phyloP scores from a whole-genome alignment of 2,329 filamentous ascomycete species.

The Aspergillus sp. region DNA sequence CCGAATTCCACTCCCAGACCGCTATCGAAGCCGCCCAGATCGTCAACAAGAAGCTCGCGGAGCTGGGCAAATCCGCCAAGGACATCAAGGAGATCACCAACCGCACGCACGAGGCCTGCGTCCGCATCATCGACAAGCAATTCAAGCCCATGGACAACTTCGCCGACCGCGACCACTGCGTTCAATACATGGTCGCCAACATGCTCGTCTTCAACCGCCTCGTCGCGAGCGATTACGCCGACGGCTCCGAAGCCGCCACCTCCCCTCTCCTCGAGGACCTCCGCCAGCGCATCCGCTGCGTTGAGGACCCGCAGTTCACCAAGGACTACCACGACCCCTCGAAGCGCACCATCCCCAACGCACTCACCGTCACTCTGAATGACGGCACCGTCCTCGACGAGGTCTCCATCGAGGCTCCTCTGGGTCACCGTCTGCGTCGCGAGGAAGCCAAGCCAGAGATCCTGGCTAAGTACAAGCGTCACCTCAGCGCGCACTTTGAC shows the following conservation, averaged over 20 bases:
- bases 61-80: slow-evolving; percentile 79
- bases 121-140: slow-evolving; percentile 99
- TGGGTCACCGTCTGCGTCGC: slow-evolving; percentile 82
- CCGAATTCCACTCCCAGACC: slow-evolving; percentile 98
- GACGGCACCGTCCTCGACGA: slow-evolving; percentile 89
- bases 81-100: slow-evolving; percentile 92
- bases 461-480: slow-evolving; percentile 88
- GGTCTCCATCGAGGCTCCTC: slow-evolving; percentile 84
- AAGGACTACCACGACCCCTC: slow-evolving; percentile 89
- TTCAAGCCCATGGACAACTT: slow-evolving; percentile 99
- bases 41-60: slow-evolving; percentile 74
- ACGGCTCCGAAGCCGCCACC: slow-evolving; percentile 85
- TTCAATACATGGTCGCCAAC: slow-evolving; percentile 97
- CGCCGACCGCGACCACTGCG: slow-evolving; percentile 97
- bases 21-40: slow-evolving; percentile 91
- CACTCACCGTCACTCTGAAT: slow-evolving; percentile 86
- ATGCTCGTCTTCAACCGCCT: slow-evolving; percentile 96
- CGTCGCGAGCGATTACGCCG: slow-evolving; percentile 86
- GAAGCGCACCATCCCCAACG: slow-evolving; percentile 95
- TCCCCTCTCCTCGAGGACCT: slow-evolving; percentile 85
- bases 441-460: slow-evolving; percentile 99
- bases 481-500: slow-evolving; percentile 76
- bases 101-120: slow-evolving; percentile 95
- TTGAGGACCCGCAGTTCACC: slow-evolving; percentile 93
- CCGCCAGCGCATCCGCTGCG: slow-evolving; percentile 87